Base-by-base conservation (phyloP, 1,139 yeast species). In the Diutina ranongensis region DNA sequence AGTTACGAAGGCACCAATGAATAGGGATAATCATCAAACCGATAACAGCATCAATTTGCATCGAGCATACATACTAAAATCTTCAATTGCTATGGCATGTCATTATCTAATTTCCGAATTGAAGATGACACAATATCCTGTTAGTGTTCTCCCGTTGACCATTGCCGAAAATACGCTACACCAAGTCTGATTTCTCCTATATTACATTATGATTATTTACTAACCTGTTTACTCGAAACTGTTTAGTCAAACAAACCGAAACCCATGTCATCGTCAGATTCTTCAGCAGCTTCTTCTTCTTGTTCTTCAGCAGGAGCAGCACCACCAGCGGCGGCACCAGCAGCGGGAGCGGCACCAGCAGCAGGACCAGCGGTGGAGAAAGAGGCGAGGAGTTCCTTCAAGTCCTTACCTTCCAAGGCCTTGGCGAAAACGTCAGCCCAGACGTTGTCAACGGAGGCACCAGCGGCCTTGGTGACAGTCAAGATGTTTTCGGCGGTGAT, bases 351-450 rank as follows among this genome's bases (percentile, higher is more conserved):
- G 15, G 42, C 42, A 16, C 32, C 32, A 12, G 44, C 44, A 21
- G 42, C 42, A 25, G 42, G 32, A 15, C 42, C 42, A 20, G 44
- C 44, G 31, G 36, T 15, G 19, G 42, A 38, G 42, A 38, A 38
- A 15, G 20, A 16, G 20, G 42, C 42, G 20, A 38, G 42, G 42
- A 38, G n/a, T 16, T 38, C 42, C 42, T 38, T 38, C 19, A 38
- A 22, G 42, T 38, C 42, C 42, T 38, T 38, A 15, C 42, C 42
- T 25, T 38, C 42, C 19, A 38, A 22, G 21, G 42, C 42, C 42
- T 38, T 38, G 31, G 42, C 42, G 42, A 38, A 38, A n/a, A 38
- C 28, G 28, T 41, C 31, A 20, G 44, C 44, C 44, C 44, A 41
- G 36, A 41, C 18, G 36, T 32, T 20, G 36, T 41, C 44, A 15